Evolutionary conservation across 495 filamentous ascomycete species (phyloP), one percentile per base, ranked within the genome.

Genomic region (Hamigera avellanea): DNA sequence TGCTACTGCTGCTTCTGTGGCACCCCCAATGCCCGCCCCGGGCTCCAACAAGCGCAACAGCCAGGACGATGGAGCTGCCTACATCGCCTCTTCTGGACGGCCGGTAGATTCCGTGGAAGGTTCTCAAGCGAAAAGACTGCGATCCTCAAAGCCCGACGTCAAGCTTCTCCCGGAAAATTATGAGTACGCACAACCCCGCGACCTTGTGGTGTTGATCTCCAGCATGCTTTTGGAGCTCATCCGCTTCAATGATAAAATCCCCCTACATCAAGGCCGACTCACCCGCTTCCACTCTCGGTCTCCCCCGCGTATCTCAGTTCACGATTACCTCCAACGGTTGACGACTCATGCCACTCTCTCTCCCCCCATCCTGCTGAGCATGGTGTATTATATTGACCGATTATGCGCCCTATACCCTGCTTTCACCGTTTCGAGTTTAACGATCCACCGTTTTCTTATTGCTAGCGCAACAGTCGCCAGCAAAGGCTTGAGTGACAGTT

Each of bases 301-400:
- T 3, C 84, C 91, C 2, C 91, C 91, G 6, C 87, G 83, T 32
- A 98, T 98, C 26, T 93, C 85, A 33, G 87, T 98, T 13, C 64
- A 73, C 25, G 91, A 96, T 52, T 98, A 98, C 56, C 70, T 98
- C 6, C 80, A 87, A 48, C 81, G 91, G 37, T 69, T 98, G 13
- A 87, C 91, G 8, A 87, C 86, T 32, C 91, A 98, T 56, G 91
- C 91, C 18, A 94, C 88, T 1, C 72, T 98, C 1, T 83, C 83
- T 6, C 88, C 91, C 5, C 88, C 91, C 5, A 83, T 98, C 36
- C 73, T 98, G n/a, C 72, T 98, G n/a, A 87, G 86, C 42, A 98
- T 98, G 88, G 91, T 98, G 36, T 96, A 89, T 53, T 98, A 98
- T 52, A 95, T 98, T 41, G 93, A 98, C 57, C 79, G 83, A n/a